Percentiles rank a stretch among this genome's conserved stretches.
Conservation (phyloP, 352 stramenopile genomes). For the Phytophthora cryptogea region DNA sequence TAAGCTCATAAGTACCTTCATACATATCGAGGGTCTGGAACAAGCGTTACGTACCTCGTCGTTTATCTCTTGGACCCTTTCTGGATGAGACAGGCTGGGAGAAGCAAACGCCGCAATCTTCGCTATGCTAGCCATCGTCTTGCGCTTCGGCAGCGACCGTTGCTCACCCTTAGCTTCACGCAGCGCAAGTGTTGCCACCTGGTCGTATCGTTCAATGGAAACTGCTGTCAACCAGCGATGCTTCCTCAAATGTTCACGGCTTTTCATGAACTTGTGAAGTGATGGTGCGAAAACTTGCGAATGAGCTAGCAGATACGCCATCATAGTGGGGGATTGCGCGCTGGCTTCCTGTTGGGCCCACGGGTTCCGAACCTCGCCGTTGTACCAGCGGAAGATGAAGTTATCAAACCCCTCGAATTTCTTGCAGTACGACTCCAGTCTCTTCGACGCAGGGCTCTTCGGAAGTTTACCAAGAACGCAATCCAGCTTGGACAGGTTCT, state of each 20-base stretch:
- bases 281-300: slow-evolving; percentile 59
- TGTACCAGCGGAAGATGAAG: slow-evolving; percentile 83
- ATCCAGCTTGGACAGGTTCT: slow-evolving; percentile 67
- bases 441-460: slow-evolving; percentile 58
- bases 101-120: slow-evolving; percentile 79
- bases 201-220: slow-evolving; percentile 67
- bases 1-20: neutral
- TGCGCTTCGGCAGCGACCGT: slow-evolving; percentile 60
- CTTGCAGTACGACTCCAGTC: slow-evolving; percentile 69
- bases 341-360: slow-evolving; percentile 44
- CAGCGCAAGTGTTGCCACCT: slow-evolving; percentile 58
- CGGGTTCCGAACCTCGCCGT: slow-evolving; percentile 69
- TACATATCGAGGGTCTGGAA: neutral
- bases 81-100: slow-evolving; percentile 37
- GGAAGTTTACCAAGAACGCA: slow-evolving; percentile 64
- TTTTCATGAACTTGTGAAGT: slow-evolving; percentile 70
- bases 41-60: slow-evolving; percentile 50
- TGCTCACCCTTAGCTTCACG: slow-evolving; percentile 56
- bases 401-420: slow-evolving; percentile 57
- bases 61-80: slow-evolving; percentile 58
- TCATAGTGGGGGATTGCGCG: slow-evolving; percentile 36
- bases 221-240: slow-evolving; percentile 72
- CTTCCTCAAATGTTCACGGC: slow-evolving; percentile 54
- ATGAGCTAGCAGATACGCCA: slow-evolving; percentile 68
- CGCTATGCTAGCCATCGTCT: slow-evolving; percentile 79